These are phyloP conservation scores for Trichopus zeylanicus DNA, from an alignment of 116 monocot genomes.

Conservation along the genomic window DNA sequence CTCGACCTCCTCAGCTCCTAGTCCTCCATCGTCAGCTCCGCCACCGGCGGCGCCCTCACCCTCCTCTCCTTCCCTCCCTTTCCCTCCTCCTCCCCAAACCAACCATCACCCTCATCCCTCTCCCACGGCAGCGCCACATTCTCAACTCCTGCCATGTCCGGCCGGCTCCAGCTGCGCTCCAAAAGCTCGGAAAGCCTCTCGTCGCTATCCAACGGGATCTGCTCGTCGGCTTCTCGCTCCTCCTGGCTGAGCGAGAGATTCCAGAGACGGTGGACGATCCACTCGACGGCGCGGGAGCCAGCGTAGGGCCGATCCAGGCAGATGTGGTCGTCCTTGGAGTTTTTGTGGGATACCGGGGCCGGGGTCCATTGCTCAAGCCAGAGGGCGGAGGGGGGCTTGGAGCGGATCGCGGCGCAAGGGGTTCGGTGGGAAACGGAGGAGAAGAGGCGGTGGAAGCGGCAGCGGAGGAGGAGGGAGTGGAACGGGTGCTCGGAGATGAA, in stretches of 20 bases:
- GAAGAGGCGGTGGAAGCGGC: too few relatives aligned
- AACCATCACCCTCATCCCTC: constrained; percentile 20
- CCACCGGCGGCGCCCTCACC: constrained; percentile 56
- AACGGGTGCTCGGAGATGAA: too few relatives aligned
- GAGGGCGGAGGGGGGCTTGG: constrained; percentile 21
- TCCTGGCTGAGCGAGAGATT: constrained; percentile 26
- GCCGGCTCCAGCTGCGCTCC: constrained; percentile 60
- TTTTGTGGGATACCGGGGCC: not conserved
- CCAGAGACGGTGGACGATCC: constrained; percentile 50
- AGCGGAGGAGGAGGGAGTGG: too few relatives aligned
- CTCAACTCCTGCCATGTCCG: constrained; percentile 17
- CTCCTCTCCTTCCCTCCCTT: constrained; percentile 24
- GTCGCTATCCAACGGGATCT: constrained; percentile 15
- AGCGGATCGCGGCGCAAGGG: not conserved
- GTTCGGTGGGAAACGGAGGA: too few relatives aligned
- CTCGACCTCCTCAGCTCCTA: constrained; percentile 53
- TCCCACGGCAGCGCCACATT: constrained; percentile 55
- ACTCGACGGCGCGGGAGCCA: constrained; percentile 23
- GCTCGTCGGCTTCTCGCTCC: constrained; percentile 8
- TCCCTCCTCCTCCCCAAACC: constrained; percentile 2
- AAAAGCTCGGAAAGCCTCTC: constrained; percentile 54
- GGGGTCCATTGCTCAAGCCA: constrained; percentile 59
- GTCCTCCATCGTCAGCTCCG: constrained; percentile 71
- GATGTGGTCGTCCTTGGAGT: not conserved
- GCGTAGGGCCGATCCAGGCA: constrained; percentile 3